Conservation (phyloP, 768 basidiomycete species). For the Mycena galopus region DNA sequence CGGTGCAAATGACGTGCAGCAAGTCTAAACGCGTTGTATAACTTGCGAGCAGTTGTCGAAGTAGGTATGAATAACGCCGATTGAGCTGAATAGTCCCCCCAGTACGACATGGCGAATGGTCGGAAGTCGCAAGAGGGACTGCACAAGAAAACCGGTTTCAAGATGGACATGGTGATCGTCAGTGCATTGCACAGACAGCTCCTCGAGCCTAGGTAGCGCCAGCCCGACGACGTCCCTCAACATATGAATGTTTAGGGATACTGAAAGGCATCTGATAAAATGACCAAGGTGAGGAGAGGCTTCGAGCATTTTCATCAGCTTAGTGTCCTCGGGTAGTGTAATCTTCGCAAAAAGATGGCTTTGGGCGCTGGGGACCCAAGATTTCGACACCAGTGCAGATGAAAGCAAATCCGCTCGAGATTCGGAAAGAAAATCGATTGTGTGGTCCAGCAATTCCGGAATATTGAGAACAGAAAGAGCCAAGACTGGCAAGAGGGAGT, state of each 20-base stretch:
- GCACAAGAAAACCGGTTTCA: background rate
- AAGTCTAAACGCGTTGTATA: too few relatives aligned
- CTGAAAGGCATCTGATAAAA: background rate
- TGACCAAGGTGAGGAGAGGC: background rate
- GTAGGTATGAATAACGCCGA: background rate
- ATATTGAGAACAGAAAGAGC: background rate
- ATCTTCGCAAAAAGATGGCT: slow-evolving; percentile 1
- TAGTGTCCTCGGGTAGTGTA: background rate
- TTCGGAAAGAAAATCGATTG: background rate
- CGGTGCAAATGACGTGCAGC: too few relatives aligned
- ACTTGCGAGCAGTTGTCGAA: background rate
- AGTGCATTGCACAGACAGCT: slow-evolving; percentile 1
- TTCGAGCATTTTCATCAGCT: background rate
- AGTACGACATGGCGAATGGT: background rate
- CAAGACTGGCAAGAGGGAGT: background rate
- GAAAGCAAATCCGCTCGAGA: background rate
- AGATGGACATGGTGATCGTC: background rate
- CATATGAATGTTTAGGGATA: background rate
- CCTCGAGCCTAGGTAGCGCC: background rate
- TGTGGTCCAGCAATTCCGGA: slow-evolving; percentile 10
- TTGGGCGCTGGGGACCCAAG: background rate
- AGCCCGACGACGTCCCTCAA: background rate
- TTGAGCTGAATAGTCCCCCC: background rate
- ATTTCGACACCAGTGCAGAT: slow-evolving; percentile 1
- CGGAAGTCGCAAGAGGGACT: background rate